Evolutionary conservation across 1,284 basidiomycete species (phyloP), one percentile per base, ranked within the genome.

Genomic region (Boletellus dicymbophilus): DNA sequence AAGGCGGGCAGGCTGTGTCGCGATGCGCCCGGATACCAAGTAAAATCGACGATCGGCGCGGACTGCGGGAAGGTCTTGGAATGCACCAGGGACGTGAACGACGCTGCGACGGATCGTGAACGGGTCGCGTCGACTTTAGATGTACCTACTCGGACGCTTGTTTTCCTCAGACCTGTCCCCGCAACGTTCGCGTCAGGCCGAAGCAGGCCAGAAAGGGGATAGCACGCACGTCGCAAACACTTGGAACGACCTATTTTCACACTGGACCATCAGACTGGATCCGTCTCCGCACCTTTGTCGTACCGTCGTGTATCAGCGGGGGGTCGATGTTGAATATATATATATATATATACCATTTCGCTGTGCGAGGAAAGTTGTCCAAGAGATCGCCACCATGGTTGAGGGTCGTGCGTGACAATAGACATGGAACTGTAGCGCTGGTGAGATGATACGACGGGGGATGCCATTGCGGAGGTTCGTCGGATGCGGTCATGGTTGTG

Each of bases 1-100:
- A 81, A 94, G 2, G 84, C 76, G 0, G 84, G 79, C 1, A 83
- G 80, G 42, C 82, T 73, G 6, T 65, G 59, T 1, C 69, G 56
- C 6, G 81, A 81, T 1, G 93, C 91, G 1, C 78, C 75, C 0
- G 93, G 93, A 62, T 88, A 95, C 93, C 93, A 96, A 7, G 75
- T 56, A 55, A 82, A 86, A 46, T 90, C 88, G 34, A 91, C 75
- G 37, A 93, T 80, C 0, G 91, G 79, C 2, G 85, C 78, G 0
- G 88, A 71, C 64, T 91, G 88, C 1, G 58, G 49, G 36, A 82
- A 70, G 22, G 66, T 56, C 27, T 55, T 49, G 20, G 39, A 21
- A 44, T 58, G 49, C 52, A 25, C 41, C 22, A 50, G 48, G n/a
- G 50, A 51, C 6, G 33, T 33, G 37, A 27, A 41, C 46, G 46